These are phyloP conservation scores for Yarrowia hollandica DNA, from an alignment of 805 yeast genomes.

Conservation along the genomic window DNA sequence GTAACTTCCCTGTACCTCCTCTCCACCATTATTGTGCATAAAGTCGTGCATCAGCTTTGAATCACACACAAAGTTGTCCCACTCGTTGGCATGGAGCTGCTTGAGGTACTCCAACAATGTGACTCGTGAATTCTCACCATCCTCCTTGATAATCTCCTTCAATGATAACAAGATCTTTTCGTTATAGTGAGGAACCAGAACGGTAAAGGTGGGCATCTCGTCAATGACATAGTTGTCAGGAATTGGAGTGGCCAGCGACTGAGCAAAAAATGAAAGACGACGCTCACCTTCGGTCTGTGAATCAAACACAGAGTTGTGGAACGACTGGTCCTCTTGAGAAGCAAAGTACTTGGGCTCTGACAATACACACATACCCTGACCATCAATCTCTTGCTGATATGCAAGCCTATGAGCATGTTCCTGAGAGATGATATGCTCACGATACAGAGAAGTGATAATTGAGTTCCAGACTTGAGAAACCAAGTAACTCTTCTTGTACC, in stretches of 20 bases:
- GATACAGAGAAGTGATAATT: conserved; percentile 74
- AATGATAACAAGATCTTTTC: conserved; percentile 77
- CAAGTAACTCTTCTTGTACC: conserved; percentile 53
- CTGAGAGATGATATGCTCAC: conserved; percentile 72
- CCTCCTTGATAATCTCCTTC: conserved; percentile 72
- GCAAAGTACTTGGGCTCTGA: conserved; percentile 78
- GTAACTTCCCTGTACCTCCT: not conserved
- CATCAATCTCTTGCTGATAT: conserved; percentile 50
- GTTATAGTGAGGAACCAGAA: conserved; percentile 80
- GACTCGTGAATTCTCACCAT: conserved; percentile 59
- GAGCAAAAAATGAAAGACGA: conserved; percentile 85
- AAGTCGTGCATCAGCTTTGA: conserved; percentile 48
- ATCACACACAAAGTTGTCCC: conserved; percentile 79
- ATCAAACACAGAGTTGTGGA: conserved; percentile 58
- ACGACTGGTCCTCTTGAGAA: conserved; percentile 75
- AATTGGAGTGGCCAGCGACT: conserved; percentile 82
- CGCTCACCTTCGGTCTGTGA: conserved; percentile 75
- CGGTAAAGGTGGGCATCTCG: conserved; percentile 79
- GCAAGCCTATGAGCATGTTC: conserved; percentile 70
- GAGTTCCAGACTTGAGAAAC: conserved; percentile 82
- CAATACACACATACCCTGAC: conserved; percentile 47
- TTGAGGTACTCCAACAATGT: conserved; percentile 81
- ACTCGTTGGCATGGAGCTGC: conserved; percentile 67
- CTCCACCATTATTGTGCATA: conserved; percentile 14
- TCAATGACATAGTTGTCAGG: conserved; percentile 66